A percentile compares a stretch with the other conserved stretches of the same genome.
Evolutionary conservation across 164 flowering plant genomes (phyloP).

Genomic region (Chimonanthus praecox): DNA sequence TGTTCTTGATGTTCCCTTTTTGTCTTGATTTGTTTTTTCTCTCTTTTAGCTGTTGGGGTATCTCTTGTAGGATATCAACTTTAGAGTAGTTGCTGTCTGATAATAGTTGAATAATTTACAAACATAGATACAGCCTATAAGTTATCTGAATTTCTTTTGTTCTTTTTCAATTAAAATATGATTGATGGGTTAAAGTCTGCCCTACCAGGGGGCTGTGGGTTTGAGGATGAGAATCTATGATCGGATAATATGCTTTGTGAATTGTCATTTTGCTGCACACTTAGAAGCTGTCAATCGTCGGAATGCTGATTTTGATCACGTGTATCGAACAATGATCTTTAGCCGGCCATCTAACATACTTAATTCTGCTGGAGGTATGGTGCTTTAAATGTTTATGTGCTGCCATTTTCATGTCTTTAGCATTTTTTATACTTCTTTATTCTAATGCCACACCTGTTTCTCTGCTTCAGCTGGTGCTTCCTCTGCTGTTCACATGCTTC

Average conservation of each 20-base stretch:
- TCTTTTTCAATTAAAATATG: neutral
- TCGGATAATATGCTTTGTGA: slow-evolving; percentile 83
- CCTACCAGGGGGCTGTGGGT: slow-evolving; percentile 90
- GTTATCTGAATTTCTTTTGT: neutral
- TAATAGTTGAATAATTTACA: neutral
- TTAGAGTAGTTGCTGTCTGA: neutral
- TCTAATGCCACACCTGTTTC: slow-evolving; percentile 44
- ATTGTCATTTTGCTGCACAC: slow-evolving; percentile 99
- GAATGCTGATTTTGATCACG: slow-evolving; percentile 95
- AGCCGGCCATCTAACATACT: slow-evolving; percentile 52
- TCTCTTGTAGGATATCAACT: neutral
- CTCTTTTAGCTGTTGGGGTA: neutral
- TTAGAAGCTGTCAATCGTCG: slow-evolving; percentile 94
- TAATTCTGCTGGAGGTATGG: slow-evolving; percentile 64
- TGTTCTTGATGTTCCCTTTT: neutral
- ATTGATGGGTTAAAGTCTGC: slow-evolving; percentile 10
- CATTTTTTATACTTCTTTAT: slow-evolving; percentile 33
- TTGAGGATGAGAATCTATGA: slow-evolving; percentile 89
- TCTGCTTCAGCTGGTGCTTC: slow-evolving; percentile 67
- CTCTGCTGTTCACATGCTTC: slow-evolving; percentile 47
- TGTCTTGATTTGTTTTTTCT: neutral
- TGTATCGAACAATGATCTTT: slow-evolving; percentile 70
- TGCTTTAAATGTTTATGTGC: neutral
- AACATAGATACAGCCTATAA: neutral
- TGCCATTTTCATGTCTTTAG: neutral